Evolutionary conservation across 169 alveolate genomes (phyloP), one percentile per base, ranked within the genome.

Genomic region (Theileria orientalis): DNA sequence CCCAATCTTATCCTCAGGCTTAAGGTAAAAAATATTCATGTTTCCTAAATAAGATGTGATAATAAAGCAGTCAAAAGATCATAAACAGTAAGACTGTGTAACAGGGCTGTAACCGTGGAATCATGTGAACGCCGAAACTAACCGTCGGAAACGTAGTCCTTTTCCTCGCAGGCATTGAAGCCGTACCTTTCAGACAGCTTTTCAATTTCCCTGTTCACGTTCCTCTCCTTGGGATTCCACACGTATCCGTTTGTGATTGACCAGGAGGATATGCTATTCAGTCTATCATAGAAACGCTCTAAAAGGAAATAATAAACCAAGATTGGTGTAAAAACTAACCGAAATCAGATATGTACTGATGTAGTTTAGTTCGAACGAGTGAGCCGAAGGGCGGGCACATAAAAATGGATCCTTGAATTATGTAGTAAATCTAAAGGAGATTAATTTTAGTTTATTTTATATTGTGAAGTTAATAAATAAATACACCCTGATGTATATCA

Each of bases 311-410:
- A n/a, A n/a, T n/a, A n/a, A n/a, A n/a, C n/a, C 61, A 51, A 51
- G 9, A 51, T 51, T 6, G 9, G 35, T 51, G 5, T 5, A 25
- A 51, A 51, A 7, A 25, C 69, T 61, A 59, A 32, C 74, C 87
- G 41, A 82, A 82, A 0, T 82, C 69, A 69, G 44, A 41, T 3
- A 82, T 68, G 51, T 83, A 72, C 46, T 82, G 70, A 52, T 82
- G 82, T 19, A 82, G 57, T 3, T 63, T 62, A 47, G 42, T 61
- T 16, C 85, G 46, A 8, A 82, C 30, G 29, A 82, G 69, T n/a
- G 84, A 73, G 21, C 89, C 85, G 64, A 73, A 73, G 11, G 85
- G 85, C 0, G 89, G 89, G 63, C 89, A 82, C 74, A 72, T 51
- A 49, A 73, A 82, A 19, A 82, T 82, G 23, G 85, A 73, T 16